Percentiles rank a stretch among this genome's conserved stretches.
Conservation (phyloP, 495 filamentous ascomycete species). For the Oidiodendron maius region DNA sequence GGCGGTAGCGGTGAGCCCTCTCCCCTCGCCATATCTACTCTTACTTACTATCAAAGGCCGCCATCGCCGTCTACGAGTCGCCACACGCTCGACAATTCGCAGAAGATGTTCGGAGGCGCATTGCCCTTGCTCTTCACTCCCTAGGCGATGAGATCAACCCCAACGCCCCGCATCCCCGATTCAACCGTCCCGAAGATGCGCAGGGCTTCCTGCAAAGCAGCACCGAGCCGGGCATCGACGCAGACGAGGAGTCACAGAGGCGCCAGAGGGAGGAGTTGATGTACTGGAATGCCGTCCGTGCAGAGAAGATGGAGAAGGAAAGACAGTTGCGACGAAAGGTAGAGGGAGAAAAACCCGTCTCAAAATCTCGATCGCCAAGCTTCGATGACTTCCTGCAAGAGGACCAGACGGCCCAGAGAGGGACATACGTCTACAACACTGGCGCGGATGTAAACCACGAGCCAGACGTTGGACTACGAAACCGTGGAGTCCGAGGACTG, state of each 20-base stretch:
- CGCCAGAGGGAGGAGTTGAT: slow-evolving; percentile 68
- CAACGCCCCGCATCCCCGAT: slow-evolving; percentile 32
- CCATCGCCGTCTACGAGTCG: slow-evolving; percentile 79
- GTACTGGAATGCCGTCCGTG: slow-evolving; percentile 51
- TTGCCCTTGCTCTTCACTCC: slow-evolving; percentile 69
- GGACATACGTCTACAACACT: slow-evolving; percentile 46
- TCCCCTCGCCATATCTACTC: neutral
- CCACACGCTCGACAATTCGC: slow-evolving; percentile 75
- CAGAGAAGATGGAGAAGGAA: slow-evolving; percentile 21
- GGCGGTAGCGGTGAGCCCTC: slow-evolving; percentile 54
- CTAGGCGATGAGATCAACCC: slow-evolving; percentile 74
- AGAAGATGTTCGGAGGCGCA: slow-evolving; percentile 67
- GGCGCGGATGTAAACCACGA: slow-evolving; percentile 29
- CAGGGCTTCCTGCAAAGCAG: slow-evolving; percentile 47
- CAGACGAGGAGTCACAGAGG: slow-evolving; percentile 60
- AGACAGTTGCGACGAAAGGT: slow-evolving; percentile 4
- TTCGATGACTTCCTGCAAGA: slow-evolving; percentile 50
- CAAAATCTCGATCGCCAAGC: slow-evolving; percentile 26
- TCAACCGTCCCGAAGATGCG: slow-evolving; percentile 54
- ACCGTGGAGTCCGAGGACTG: slow-evolving; percentile 45
- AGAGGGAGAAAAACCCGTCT: slow-evolving; percentile 6
- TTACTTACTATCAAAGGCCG: slow-evolving; percentile 30
- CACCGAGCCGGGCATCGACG: slow-evolving; percentile 55
- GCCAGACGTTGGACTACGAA: slow-evolving; percentile 33
- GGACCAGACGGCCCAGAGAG: slow-evolving; percentile 35